phyloP scores from a whole-genome alignment of 148 eudicot species.

The Tetragonia tetragonoides region DNA sequence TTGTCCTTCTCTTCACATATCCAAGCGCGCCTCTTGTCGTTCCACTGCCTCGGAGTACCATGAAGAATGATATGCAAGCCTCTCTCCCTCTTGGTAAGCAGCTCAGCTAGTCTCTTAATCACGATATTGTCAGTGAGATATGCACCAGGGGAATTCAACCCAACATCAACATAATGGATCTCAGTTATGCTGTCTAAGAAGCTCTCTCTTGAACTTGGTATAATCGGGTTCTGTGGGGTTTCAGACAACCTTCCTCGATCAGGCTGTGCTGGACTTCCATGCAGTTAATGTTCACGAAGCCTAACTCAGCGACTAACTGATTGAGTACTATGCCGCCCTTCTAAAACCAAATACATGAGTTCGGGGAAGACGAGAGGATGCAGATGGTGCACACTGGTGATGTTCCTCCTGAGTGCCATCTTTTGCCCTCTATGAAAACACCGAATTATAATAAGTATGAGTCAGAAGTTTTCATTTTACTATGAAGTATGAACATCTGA shows the following conservation, averaged over 20 bases:
- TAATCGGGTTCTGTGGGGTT: constrained; percentile 27
- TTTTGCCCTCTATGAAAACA: constrained; percentile 40
- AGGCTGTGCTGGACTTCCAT: constrained; percentile 17
- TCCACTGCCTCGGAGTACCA: constrained; percentile 96
- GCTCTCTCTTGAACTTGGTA: constrained; percentile 60
- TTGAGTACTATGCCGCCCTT: constrained; percentile 85
- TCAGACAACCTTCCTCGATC: neutral
- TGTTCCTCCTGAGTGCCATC: constrained; percentile 29
- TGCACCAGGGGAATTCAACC: constrained; percentile 76
- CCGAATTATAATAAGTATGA: too few relatives aligned
- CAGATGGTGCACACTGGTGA: constrained; percentile 29
- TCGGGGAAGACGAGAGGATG: constrained; percentile 33
- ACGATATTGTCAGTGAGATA: constrained; percentile 55
- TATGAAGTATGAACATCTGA: too few relatives aligned
- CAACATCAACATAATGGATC: constrained; percentile 88
- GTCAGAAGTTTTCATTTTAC: too few relatives aligned
- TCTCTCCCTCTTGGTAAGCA: constrained; percentile 26
- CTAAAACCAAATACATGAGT: constrained; percentile 82
- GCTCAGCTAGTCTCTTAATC: constrained; percentile 43
- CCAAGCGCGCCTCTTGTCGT: constrained; percentile 60
- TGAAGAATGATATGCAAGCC: constrained; percentile 59
- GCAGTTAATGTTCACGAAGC: constrained; percentile 25
- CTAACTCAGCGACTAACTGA: constrained; percentile 77
- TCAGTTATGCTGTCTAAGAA: constrained; percentile 69
- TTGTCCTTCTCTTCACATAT: constrained; percentile 71